A percentile compares a stretch with the other conserved stretches of the same genome.
These are phyloP conservation scores for Fusarium albidum DNA, from an alignment of 2,329 filamentous ascomycete genomes.

Conservation along the genomic window DNA sequence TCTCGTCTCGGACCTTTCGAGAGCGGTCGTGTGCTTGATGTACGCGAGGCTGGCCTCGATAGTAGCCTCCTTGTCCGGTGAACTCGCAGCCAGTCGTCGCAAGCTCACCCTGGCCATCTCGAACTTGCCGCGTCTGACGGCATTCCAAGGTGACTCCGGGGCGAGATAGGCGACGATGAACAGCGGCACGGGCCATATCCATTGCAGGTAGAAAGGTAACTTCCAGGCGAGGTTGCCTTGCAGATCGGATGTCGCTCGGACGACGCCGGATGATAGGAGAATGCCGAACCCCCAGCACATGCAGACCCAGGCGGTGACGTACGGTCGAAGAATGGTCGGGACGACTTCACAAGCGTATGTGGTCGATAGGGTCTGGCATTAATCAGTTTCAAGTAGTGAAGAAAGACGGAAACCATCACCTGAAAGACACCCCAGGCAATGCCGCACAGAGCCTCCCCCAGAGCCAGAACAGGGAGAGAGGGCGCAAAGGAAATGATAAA, in stretches of 20 bases:
- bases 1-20: constrained; percentile 48
- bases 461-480: constrained; percentile 46
- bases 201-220: constrained; percentile 47
- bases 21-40: constrained; percentile 29
- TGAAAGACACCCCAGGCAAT: constrained; percentile 47
- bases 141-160: constrained; percentile 43
- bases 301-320: constrained; percentile 51
- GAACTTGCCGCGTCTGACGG: constrained; percentile 40
- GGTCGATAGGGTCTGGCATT: constrained; percentile 48
- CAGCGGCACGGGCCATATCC: constrained; percentile 42
- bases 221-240: constrained; percentile 46
- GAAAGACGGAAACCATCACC: neutral
- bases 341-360: constrained; percentile 54
- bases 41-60: constrained; percentile 31
- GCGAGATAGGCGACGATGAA: constrained; percentile 40
- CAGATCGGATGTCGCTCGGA: constrained; percentile 44
- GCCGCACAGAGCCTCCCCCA: constrained; percentile 45
- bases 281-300: constrained; percentile 54
- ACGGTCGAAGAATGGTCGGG: constrained; percentile 46
- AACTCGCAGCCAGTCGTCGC: constrained; percentile 34
- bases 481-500: constrained; percentile 43
- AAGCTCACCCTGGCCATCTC: constrained; percentile 38
- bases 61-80: constrained; percentile 33
- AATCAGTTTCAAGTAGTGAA: no score
- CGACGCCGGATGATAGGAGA: constrained; percentile 48